phyloP scores from a whole-genome alignment of 2,329 filamentous ascomycete genomes.

The Reticulascus tulasneorum region DNA sequence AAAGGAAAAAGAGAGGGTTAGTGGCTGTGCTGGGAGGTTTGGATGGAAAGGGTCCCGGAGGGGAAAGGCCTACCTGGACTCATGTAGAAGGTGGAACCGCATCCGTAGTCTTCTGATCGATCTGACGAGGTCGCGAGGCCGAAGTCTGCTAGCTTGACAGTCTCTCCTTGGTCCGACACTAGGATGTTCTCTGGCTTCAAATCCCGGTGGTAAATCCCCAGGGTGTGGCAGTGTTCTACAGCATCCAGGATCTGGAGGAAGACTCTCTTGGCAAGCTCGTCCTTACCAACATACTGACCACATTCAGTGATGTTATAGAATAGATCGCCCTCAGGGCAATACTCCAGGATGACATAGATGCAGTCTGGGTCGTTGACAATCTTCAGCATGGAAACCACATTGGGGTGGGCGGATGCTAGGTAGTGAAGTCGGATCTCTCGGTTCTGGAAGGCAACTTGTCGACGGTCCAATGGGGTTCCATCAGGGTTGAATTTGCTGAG shows the following conservation, averaged over 20 bases:
- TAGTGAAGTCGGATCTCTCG: conserved; percentile 92
- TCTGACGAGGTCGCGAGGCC: conserved; percentile 84
- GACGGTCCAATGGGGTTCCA: conserved; percentile 68
- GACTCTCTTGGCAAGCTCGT: conserved; percentile 77
- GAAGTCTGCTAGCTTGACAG: conserved; percentile 95
- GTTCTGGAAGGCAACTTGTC: conserved; percentile 87
- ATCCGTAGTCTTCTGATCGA: conserved; percentile 90
- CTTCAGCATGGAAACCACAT: conserved; percentile 89
- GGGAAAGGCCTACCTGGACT: conserved; percentile 74
- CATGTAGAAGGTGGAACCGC: conserved; percentile 99
- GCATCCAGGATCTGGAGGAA: conserved; percentile 97
- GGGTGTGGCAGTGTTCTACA: conserved; percentile 87
- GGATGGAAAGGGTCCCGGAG: conserved; percentile 18
- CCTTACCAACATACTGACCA: conserved; percentile 89
- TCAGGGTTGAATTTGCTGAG: conserved; percentile 83
- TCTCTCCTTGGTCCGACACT: conserved; percentile 81
- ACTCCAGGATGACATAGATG: conserved; percentile 95
- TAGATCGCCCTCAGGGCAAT: conserved; percentile 92
- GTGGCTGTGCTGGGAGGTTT: conserved; percentile 17
- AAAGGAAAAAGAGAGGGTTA: conserved; percentile 22
- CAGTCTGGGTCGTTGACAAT: conserved; percentile 90
- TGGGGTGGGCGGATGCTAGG: conserved; percentile 80
- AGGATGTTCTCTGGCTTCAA: conserved; percentile 98
- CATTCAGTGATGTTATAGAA: conserved; percentile 97
- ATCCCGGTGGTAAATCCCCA: conserved; percentile 95